Percentiles rank a stretch among this genome's conserved stretches.
These are phyloP conservation scores for Penicillium soppii DNA, from an alignment of 495 filamentous ascomycete species.

Conservation along the genomic window DNA sequence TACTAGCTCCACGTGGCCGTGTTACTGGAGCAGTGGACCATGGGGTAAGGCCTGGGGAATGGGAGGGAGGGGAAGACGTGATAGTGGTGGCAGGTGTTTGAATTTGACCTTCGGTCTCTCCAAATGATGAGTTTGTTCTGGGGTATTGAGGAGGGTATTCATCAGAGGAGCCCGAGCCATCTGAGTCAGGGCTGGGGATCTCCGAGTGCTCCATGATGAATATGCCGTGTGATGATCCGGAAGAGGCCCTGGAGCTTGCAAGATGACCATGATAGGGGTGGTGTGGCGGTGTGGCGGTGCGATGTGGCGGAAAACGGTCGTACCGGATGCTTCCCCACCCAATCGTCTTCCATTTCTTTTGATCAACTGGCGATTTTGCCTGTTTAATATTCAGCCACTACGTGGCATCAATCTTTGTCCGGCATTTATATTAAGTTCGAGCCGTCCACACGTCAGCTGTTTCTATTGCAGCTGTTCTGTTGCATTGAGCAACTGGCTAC, in stretches of 20 bases:
- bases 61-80: constrained; percentile 41
- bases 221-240: constrained; percentile 18
- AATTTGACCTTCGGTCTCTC: constrained; percentile 36
- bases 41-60: constrained; percentile 38
- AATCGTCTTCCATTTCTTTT: not conserved
- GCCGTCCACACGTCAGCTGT: not conserved
- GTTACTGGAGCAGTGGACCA: constrained; percentile 39
- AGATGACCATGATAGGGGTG: constrained; percentile 25
- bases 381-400: not conserved
- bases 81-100: constrained; percentile 44
- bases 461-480: not conserved
- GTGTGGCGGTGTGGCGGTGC: constrained; percentile 24
- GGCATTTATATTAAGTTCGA: not conserved
- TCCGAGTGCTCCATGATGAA: constrained; percentile 56
- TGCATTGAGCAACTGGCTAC: not conserved
- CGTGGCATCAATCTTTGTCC: constrained; percentile 1
- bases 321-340: constrained; percentile 6
- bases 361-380: constrained; percentile 4
- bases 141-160: constrained; percentile 52
- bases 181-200: constrained; percentile 58
- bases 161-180: constrained; percentile 62
- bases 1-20: constrained; percentile 42
- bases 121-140: constrained; percentile 39
- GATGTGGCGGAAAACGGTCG: constrained; percentile 11
- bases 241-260: constrained; percentile 14